Evolutionary conservation across 2,329 filamentous ascomycete species (phyloP).

Genomic region (Dactylella cylindrospora): DNA sequence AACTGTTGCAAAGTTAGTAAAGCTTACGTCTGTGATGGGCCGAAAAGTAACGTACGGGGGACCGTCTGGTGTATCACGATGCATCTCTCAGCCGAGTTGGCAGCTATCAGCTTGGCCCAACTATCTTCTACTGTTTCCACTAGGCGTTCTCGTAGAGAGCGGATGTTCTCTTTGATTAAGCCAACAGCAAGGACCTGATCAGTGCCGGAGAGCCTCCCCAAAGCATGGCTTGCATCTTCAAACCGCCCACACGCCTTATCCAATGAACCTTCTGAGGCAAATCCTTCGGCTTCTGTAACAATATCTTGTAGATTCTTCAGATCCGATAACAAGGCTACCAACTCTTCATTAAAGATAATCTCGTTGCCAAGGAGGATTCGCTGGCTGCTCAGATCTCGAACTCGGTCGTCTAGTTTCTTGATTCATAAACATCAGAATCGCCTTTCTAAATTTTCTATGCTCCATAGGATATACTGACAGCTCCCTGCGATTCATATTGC

Average conservation of each 20-base stretch:
- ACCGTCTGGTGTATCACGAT: constrained; percentile 61
- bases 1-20: constrained; percentile 31
- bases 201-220: constrained; percentile 41
- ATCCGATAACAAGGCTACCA: constrained; percentile 43
- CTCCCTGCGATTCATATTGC: constrained; percentile 27
- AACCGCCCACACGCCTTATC: constrained; percentile 43
- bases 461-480: constrained; percentile 17
- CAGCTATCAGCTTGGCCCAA: constrained; percentile 69
- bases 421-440: constrained; percentile 35
- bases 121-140: constrained; percentile 59
- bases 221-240: constrained; percentile 31
- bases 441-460: not conserved
- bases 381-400: constrained; percentile 44
- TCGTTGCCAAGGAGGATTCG: constrained; percentile 45
- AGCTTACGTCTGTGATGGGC: not conserved
- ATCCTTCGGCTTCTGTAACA: constrained; percentile 38
- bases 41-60: constrained; percentile 54
- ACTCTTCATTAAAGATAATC: constrained; percentile 47
- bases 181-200: constrained; percentile 46
- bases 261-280: constrained; percentile 27
- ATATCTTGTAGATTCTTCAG: constrained; percentile 46
- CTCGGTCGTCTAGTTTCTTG: constrained; percentile 44
- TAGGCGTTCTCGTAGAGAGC: constrained; percentile 38
- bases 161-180: constrained; percentile 47
- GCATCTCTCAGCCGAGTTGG: constrained; percentile 61